Evolutionary conservation across 2,329 filamentous ascomycete genomes (phyloP).

Genomic region (Biscogniauxia marginata): DNA sequence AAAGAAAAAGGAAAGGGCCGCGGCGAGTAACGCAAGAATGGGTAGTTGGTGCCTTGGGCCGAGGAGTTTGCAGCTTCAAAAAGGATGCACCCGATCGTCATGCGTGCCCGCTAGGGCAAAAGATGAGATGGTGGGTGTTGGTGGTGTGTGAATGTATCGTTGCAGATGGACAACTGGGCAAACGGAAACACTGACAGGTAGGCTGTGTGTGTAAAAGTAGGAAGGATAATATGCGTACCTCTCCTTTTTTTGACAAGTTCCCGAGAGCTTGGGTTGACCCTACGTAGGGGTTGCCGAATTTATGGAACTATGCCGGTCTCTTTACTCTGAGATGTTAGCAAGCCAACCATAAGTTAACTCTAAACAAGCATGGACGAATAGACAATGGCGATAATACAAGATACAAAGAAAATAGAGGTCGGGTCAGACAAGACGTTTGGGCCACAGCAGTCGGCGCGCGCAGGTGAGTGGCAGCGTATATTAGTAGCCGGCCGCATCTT

Average conservation of each 20-base stretch:
- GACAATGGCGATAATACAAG: conserved; percentile 4
- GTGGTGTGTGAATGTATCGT: conserved; percentile 36
- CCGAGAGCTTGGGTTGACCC: conserved; percentile 33
- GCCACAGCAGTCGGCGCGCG: background rate
- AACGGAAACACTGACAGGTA: conserved; percentile 20
- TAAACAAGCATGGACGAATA: conserved; percentile 1
- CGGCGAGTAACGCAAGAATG: conserved; percentile 32
- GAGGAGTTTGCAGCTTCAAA: conserved; percentile 32
- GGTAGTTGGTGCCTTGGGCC: conserved; percentile 29
- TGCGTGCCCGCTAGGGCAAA: conserved; percentile 28
- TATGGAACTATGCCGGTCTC: conserved; percentile 27
- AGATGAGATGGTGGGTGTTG: conserved; percentile 24
- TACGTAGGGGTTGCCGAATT: conserved; percentile 28
- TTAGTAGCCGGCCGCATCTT: conserved; percentile 15
- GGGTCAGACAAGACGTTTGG: background rate
- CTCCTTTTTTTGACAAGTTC: conserved; percentile 27
- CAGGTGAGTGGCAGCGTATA: conserved; percentile 8
- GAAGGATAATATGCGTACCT: conserved; percentile 29
- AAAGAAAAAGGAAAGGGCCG: conserved; percentile 34
- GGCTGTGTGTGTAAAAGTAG: conserved; percentile 19
- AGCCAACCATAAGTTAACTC: conserved; percentile 5
- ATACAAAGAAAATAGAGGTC: conserved; percentile 5
- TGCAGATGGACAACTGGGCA: conserved; percentile 33
- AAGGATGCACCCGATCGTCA: conserved; percentile 32
- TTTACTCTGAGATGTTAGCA: conserved; percentile 11